phyloP scores from a whole-genome alignment of 208 protist species.

The Willaertia magna region DNA sequence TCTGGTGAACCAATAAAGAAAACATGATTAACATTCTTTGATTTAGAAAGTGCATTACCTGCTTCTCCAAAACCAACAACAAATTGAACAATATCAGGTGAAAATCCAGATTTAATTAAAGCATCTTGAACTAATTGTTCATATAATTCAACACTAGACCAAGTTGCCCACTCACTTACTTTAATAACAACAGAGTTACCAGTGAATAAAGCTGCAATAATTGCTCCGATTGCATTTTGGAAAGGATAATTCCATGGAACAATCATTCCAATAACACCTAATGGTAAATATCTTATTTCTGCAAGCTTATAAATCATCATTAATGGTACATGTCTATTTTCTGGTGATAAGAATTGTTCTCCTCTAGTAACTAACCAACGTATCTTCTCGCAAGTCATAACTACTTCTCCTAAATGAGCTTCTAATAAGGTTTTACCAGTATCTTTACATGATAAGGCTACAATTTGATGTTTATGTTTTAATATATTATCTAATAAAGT shows the following conservation, averaged over 20 bases:
- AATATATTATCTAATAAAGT: background rate
- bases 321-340: constrained; percentile 60
- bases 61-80: constrained; percentile 79
- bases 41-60: constrained; percentile 57
- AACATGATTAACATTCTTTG: constrained; percentile 63
- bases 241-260: constrained; percentile 89
- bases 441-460: background rate
- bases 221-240: constrained; percentile 77
- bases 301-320: constrained; percentile 70
- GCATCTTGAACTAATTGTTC: constrained; percentile 67
- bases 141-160: constrained; percentile 73
- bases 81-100: constrained; percentile 69
- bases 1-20: constrained; percentile 72
- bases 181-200: constrained; percentile 44
- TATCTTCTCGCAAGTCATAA: constrained; percentile 76
- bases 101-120: constrained; percentile 62
- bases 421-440: constrained; percentile 39
- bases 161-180: constrained; percentile 73
- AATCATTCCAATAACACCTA: constrained; percentile 74
- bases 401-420: constrained; percentile 64
- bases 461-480: background rate
- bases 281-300: constrained; percentile 59
- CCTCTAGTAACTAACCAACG: constrained; percentile 60
- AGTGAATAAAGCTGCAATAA: constrained; percentile 79
- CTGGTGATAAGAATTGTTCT: constrained; percentile 56